Evolutionary conservation across 352 stramenopile genomes (phyloP), one percentile per base, ranked within the genome.

Genomic region (Pythium graminicola): DNA sequence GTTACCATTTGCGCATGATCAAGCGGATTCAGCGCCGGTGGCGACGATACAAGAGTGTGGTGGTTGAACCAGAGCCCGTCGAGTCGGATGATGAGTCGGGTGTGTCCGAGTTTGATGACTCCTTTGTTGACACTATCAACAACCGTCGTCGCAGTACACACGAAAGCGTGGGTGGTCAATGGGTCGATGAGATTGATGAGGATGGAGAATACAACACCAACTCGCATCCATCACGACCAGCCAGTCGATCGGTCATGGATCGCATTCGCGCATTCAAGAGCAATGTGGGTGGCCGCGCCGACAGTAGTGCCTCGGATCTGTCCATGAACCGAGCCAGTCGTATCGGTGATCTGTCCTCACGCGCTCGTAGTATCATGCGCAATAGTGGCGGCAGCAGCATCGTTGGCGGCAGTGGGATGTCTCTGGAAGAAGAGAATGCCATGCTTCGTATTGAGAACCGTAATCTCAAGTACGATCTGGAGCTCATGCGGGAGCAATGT

Each of bases 401-500:
- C n/a, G 77, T 72, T 26, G 58, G 61, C n/a, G 82, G 71, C 46
- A 87, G 70, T 28, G 74, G 73, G 49, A 85, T 85, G 51, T 76
- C 73, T 20, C 51, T 92, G 8, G 81, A 93, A 53, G 81, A 93
- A 50, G 81, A 93, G 60, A 93, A 93, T 51, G 72, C 79, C 52
- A 93, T 89, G 73, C 76, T 93, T 31, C 85, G 85, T 50, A 86
- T 89, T 41, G 81, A 93, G 65, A 93, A 93, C 62, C 81, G 79
- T 42, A 93, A 93, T 62, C 62, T 93, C 49, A 85, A 87, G 60
- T 93, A 90, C 69, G 81, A 93, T 50, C 61, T 93, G 5, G 81
- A 93, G 71, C 71, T 93, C 41, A 93, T 93, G 81, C 81, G 81
- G 26, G 81, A 93, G 62, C 81, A 93, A 67, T 93, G 81, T 58